These are phyloP conservation scores for Astragalus glycyphyllos DNA, from an alignment of 306 rosid genomes.

Conservation along the genomic window DNA sequence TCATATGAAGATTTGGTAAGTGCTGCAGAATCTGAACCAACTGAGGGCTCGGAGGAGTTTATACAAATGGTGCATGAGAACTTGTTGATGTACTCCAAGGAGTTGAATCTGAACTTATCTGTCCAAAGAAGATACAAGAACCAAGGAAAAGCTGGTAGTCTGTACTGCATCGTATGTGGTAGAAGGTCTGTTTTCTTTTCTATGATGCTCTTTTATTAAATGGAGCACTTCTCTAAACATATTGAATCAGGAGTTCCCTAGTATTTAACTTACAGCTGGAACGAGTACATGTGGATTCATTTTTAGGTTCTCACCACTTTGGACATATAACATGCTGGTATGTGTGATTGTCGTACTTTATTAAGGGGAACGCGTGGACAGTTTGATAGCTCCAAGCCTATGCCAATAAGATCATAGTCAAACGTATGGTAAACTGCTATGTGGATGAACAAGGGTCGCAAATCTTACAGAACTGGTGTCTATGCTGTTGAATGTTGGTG, in stretches of 20 bases:
- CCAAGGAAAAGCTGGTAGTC: conserved; percentile 88
- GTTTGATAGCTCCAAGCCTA: conserved; percentile 35
- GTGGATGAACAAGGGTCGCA: conserved; percentile 41
- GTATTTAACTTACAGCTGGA: conserved; percentile 48
- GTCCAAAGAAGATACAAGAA: conserved; percentile 79
- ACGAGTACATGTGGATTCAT: conserved; percentile 43
- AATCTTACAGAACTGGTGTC: conserved; percentile 41
- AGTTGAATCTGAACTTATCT: conserved; percentile 62
- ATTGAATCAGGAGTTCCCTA: conserved; percentile 53
- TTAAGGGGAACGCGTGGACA: conserved; percentile 33
- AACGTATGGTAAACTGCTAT: conserved; percentile 42
- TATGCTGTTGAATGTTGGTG: conserved; percentile 37
- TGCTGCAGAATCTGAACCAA: conserved; percentile 61
- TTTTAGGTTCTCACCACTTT: conserved; percentile 39
- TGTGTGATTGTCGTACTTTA: conserved; percentile 30
- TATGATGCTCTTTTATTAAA: conserved; percentile 50
- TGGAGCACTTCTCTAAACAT: conserved; percentile 54
- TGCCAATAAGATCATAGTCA: conserved; percentile 44
- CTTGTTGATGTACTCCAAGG: conserved; percentile 76
- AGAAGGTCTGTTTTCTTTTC: conserved; percentile 86
- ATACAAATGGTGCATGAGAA: conserved; percentile 74
- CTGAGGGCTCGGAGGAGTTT: conserved; percentile 85
- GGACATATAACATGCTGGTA: conserved; percentile 34
- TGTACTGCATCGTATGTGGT: conserved; percentile 95
- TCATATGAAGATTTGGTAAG: conserved; percentile 61